phyloP scores from a whole-genome alignment of 2,329 filamentous ascomycete genomes.

The Cladosporium sphaerospermum region DNA sequence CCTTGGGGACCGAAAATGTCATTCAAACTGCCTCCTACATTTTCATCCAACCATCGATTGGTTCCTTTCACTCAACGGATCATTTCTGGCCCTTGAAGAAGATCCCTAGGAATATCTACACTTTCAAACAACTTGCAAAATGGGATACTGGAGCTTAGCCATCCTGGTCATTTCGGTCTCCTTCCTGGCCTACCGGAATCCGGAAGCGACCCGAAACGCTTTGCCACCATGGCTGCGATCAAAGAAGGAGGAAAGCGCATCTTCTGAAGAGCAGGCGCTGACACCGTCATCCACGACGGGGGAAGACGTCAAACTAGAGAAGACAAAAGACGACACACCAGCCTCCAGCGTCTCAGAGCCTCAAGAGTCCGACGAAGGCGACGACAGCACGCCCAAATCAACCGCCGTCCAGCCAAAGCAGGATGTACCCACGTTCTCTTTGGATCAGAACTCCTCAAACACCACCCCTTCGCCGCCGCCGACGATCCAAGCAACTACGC shows the following conservation, averaged over 20 bases:
- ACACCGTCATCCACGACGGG: background rate
- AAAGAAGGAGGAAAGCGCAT: background rate
- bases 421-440: constrained; percentile 20
- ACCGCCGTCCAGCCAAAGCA: background rate
- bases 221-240: constrained; percentile 23
- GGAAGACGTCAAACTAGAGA: background rate
- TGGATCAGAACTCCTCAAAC: constrained; percentile 21
- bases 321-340: background rate
- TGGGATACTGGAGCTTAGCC: constrained; percentile 39
- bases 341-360: background rate
- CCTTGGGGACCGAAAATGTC: background rate
- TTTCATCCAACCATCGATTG: background rate
- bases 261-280: background rate
- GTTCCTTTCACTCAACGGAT: background rate
- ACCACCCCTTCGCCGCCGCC: no score
- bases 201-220: constrained; percentile 31
- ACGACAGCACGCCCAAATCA: constrained; percentile 23
- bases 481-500: no score
- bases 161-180: constrained; percentile 34
- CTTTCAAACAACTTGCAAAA: constrained; percentile 17
- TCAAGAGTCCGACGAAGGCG: constrained; percentile 9
- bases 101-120: background rate
- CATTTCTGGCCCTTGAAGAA: background rate
- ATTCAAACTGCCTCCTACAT: background rate
- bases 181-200: constrained; percentile 36